Evolutionary conservation across 2,329 filamentous ascomycete genomes (phyloP).

Genomic region (Hirsutella thompsonii): DNA sequence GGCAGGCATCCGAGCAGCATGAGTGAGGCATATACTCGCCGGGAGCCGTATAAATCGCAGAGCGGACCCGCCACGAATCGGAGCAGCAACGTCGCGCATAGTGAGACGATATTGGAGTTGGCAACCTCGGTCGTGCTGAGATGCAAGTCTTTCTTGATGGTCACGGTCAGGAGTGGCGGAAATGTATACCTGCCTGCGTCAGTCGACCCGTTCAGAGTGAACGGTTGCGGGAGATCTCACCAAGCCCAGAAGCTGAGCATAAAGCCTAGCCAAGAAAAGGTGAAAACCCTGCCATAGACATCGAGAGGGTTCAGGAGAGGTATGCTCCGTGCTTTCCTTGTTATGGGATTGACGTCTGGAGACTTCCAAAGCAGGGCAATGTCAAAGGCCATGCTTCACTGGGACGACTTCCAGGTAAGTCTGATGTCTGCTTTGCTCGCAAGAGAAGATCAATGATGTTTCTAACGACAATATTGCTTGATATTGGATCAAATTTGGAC

Average conservation of each 20-base stretch:
- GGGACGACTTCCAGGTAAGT: neutral
- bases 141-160: slow-evolving; percentile 67
- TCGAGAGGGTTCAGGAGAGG: slow-evolving; percentile 68
- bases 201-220: neutral
- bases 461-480: too few species aligned
- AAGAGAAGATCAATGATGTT: too few species aligned
- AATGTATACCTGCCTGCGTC: slow-evolving; percentile 56
- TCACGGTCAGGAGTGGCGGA: slow-evolving; percentile 64
- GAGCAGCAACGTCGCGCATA: slow-evolving; percentile 57
- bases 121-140: slow-evolving; percentile 60
- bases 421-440: neutral
- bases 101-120: slow-evolving; percentile 83
- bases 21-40: slow-evolving; percentile 63
- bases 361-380: slow-evolving; percentile 17
- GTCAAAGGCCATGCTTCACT: slow-evolving; percentile 13
- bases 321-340: slow-evolving; percentile 67
- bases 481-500: too few species aligned
- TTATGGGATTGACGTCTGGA: slow-evolving; percentile 73
- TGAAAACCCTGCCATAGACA: slow-evolving; percentile 75
- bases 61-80: slow-evolving; percentile 67
- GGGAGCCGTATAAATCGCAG: slow-evolving; percentile 77
- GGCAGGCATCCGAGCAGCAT: slow-evolving; percentile 71
- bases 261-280: slow-evolving; percentile 81
- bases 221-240: slow-evolving; percentile 17
- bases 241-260: slow-evolving; percentile 83